Conservation (phyloP, 2,329 filamentous ascomycete species). For the Alternaria rosae region DNA sequence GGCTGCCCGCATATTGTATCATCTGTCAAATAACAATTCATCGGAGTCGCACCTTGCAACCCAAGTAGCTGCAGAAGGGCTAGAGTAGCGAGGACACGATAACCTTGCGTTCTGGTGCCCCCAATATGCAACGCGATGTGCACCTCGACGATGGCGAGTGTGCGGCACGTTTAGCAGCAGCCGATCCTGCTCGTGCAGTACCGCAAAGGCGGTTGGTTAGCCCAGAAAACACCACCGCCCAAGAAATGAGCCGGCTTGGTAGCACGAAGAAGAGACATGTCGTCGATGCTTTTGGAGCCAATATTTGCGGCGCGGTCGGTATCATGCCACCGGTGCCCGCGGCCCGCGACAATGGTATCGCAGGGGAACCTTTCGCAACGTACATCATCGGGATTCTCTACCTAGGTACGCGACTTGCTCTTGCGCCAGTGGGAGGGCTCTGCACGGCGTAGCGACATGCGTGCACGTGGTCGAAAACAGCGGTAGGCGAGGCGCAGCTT, state of each 20-base stretch:
- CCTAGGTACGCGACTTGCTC: slow-evolving; percentile 1
- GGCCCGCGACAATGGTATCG: slow-evolving; percentile 20
- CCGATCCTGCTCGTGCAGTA: slow-evolving; percentile 18
- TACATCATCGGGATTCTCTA: slow-evolving; percentile 10
- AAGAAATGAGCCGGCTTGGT: slow-evolving; percentile 2
- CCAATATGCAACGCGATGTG: slow-evolving; percentile 13
- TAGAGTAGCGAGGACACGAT: slow-evolving; percentile 26
- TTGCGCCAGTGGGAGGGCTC: slow-evolving; percentile 6
- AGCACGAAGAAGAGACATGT: slow-evolving; percentile 9
- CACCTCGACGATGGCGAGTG: slow-evolving; percentile 25
- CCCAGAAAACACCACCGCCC: not conserved
- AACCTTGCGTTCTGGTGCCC: slow-evolving; percentile 19
- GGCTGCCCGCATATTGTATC: slow-evolving; percentile 18
- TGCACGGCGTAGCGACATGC: slow-evolving; percentile 5
- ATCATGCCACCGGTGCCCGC: slow-evolving; percentile 24
- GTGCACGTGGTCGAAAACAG: slow-evolving; percentile 24
- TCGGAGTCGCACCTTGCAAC: slow-evolving; percentile 21
- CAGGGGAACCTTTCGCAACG: slow-evolving; percentile 8
- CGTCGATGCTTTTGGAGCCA: slow-evolving; percentile 15
- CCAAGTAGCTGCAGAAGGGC: slow-evolving; percentile 21
- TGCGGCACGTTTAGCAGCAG: slow-evolving; percentile 19
- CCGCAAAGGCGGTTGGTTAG: slow-evolving; percentile 19
- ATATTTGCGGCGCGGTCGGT: slow-evolving; percentile 9
- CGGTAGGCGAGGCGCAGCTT: slow-evolving; percentile 14
- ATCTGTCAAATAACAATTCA: slow-evolving; percentile 25